Base-by-base conservation (phyloP, 805 yeast genomes). In the Starmerella geochares region DNA sequence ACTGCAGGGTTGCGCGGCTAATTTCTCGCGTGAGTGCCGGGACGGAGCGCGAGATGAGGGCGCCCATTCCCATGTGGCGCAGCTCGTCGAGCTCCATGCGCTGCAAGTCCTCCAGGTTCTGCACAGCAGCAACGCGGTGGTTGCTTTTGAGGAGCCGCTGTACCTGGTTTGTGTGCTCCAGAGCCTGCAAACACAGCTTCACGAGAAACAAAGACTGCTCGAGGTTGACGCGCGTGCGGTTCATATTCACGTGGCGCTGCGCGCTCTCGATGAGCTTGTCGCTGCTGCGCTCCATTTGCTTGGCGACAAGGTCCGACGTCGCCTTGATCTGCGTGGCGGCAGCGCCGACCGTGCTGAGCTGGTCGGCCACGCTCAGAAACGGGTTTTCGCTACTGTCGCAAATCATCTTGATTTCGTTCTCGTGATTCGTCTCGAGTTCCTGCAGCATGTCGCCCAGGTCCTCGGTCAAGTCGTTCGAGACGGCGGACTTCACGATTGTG, bases 101-200 rank as follows among this genome's bases (percentile, higher is more conserved):
- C 36, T 80, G 79, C 54, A 90, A 70, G 59, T 81, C 86, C 52
- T 86, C 88, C 46, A 87, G 69, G 57, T 83, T 77, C 64, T 86
- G 86, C 58, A 92, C 75, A 0, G 96, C 96, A 52, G 83, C 83
- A 63, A 86, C 88, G 58, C 84, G 85, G 58, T 81, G 80, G 58
- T 79, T 79, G 52, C 78, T 79, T 47, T 79, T 76, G 53, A 86
- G 82, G 61, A 88, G 70, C 35, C 84, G 88, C 62, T 86, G 86
- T 44, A 87, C 84, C 60, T 80, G 83, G 66, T 87, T 88, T 14
- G 94, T 83, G 57, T 83, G 75, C 60, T 88, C 95, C 49, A 90
- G 71, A 9, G 88, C 88, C 55, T 83, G 86, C 21, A 88, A 70
- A 57, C 94, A 83, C 45, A 80, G 73, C 48, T 76, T 78, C 31